A percentile compares a stretch with the other conserved stretches of the same genome.
phyloP scores from a whole-genome alignment of 257 asterid species.

The Mentha longifolia region DNA sequence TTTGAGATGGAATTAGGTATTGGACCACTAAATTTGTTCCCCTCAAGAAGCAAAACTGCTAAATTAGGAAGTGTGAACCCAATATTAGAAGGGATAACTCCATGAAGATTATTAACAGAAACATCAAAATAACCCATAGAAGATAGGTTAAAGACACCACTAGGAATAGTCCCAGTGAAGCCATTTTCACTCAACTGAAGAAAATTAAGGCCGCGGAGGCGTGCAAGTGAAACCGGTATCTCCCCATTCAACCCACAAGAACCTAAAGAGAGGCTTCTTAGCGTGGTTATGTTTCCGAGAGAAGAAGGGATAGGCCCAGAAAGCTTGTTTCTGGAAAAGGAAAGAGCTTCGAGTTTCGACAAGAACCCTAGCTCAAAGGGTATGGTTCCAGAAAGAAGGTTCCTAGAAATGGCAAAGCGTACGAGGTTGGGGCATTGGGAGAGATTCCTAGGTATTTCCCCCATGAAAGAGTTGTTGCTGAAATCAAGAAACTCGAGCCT shows the following conservation, averaged over 20 bases:
- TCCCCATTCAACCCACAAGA: constrained; percentile 37
- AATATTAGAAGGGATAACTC: constrained; percentile 36
- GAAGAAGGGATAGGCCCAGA: neutral
- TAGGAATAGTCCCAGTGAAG: constrained; percentile 36
- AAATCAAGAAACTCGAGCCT: neutral
- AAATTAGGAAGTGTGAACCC: constrained; percentile 34
- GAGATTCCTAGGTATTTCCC: neutral
- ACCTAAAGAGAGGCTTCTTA: neutral
- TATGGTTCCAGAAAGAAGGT: neutral
- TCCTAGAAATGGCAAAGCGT: neutral
- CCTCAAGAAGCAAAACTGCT: constrained; percentile 14
- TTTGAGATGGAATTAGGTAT: constrained; percentile 40
- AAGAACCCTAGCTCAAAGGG: neutral
- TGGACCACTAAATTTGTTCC: constrained; percentile 32
- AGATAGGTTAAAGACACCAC: constrained; percentile 40
- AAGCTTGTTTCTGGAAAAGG: neutral
- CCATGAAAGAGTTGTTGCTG: neutral
- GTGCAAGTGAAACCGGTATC: constrained; percentile 38
- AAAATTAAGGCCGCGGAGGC: constrained; percentile 19
- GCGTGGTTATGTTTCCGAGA: neutral
- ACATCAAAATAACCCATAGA: constrained; percentile 15
- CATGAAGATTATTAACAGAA: constrained; percentile 27
- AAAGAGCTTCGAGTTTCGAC: neutral
- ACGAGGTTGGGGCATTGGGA: neutral
- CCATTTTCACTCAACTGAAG: constrained; percentile 27